A percentile compares a stretch with the other conserved stretches of the same genome.
These are phyloP conservation scores for Ceratocystis smalleyi DNA, from an alignment of 2,329 filamentous ascomycete species.

Conservation along the genomic window DNA sequence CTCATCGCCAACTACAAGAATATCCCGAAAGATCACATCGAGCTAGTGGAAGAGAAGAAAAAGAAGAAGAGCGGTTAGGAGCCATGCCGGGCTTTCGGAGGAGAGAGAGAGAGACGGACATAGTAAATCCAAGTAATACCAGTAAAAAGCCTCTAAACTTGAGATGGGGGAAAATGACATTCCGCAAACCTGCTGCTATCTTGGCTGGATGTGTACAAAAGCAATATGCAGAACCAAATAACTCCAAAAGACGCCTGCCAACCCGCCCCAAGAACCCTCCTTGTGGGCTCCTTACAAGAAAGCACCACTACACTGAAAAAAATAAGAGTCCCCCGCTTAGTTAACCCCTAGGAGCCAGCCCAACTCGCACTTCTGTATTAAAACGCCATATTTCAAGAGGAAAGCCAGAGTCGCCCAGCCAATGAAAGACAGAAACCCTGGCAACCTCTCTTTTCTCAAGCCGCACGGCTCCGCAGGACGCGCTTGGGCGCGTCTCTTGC, in stretches of 20 bases:
- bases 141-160: not conserved
- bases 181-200: not conserved
- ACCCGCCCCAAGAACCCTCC: not conserved
- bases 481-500: slow-evolving; percentile 36
- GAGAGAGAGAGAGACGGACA: not conserved
- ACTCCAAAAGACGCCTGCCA: not conserved
- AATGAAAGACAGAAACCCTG: not conserved
- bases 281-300: not conserved
- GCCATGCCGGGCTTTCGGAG: slow-evolving; percentile 18
- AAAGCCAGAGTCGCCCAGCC: no score
- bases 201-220: not conserved
- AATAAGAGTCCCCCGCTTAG: not conserved
- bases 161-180: not conserved
- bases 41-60: slow-evolving; percentile 91
- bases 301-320: not conserved
- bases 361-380: not conserved
- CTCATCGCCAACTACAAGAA: slow-evolving; percentile 75
- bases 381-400: no score
- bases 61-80: slow-evolving; percentile 39
- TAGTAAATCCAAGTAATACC: slow-evolving; percentile 1
- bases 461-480: slow-evolving; percentile 38
- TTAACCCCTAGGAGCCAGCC: not conserved
- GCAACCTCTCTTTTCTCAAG: not conserved
- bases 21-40: slow-evolving; percentile 88
- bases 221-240: not conserved